These are phyloP conservation scores for Caloboletus firmus DNA, from an alignment of 1,284 basidiomycete genomes.

Conservation along the genomic window DNA sequence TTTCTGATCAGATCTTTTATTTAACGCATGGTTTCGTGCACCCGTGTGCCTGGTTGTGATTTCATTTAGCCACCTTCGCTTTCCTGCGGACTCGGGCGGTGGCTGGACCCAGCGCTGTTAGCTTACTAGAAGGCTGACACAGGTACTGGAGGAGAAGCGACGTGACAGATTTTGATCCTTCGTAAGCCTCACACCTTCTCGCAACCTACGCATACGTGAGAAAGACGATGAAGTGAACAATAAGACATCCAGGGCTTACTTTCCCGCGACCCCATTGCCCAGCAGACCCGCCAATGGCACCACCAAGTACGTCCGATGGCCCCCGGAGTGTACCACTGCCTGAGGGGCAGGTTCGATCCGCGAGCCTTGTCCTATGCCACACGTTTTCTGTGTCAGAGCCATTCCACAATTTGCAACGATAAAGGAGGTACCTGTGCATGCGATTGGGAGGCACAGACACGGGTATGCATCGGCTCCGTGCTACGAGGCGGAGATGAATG, in stretches of 20 bases:
- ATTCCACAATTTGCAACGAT: slow-evolving; percentile 23
- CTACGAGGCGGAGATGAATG: slow-evolving; percentile 31
- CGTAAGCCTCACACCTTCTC: slow-evolving; percentile 5
- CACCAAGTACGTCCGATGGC: slow-evolving; percentile 27
- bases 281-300: slow-evolving; percentile 16
- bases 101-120: slow-evolving; percentile 15
- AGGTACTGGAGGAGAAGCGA: slow-evolving; percentile 28
- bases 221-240: slow-evolving; percentile 22
- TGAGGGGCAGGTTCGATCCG: slow-evolving; percentile 25
- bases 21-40: slow-evolving; percentile 33
- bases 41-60: slow-evolving; percentile 36
- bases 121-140: slow-evolving; percentile 22
- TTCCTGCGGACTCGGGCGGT: slow-evolving; percentile 28
- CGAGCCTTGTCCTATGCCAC: slow-evolving; percentile 13
- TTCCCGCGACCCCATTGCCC: slow-evolving; percentile 17
- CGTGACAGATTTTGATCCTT: slow-evolving; percentile 22
- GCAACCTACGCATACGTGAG: slow-evolving; percentile 24
- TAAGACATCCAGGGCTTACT: slow-evolving; percentile 19
- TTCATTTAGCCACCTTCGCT: slow-evolving; percentile 41
- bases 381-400: slow-evolving; percentile 4
- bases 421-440: slow-evolving; percentile 3
- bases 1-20: slow-evolving; percentile 38
- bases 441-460: background rate
- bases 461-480: slow-evolving; percentile 18
- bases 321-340: slow-evolving; percentile 6